phyloP scores from a whole-genome alignment of 1,284 basidiomycete genomes.

The Veloporphyrellus conicus region DNA sequence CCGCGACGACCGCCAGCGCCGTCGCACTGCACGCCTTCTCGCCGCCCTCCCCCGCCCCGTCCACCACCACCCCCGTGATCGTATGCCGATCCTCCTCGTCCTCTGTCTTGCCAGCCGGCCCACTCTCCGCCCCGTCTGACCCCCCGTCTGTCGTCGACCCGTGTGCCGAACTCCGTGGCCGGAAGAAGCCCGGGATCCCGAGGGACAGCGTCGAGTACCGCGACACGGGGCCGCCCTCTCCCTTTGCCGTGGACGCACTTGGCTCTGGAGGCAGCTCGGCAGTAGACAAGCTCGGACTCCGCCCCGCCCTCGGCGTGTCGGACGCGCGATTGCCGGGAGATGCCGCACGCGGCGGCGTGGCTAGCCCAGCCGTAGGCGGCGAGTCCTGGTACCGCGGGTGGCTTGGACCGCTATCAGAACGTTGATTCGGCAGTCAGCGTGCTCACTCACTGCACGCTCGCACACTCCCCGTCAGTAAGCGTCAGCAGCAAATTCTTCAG shows the following conservation, averaged over 20 bases:
- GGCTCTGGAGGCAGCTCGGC: constrained; percentile 32
- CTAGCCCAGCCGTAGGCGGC: constrained; percentile 23
- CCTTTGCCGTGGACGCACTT: constrained; percentile 39
- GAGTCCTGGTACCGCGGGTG: constrained; percentile 21
- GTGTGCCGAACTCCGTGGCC: constrained; percentile 57
- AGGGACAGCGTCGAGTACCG: constrained; percentile 46
- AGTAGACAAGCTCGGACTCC: constrained; percentile 30
- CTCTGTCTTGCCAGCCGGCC: constrained; percentile 19
- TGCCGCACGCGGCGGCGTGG: constrained; percentile 24
- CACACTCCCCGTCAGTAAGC: constrained; percentile 64
- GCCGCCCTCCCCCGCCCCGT: constrained; percentile 23
- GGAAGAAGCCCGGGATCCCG: constrained; percentile 60
- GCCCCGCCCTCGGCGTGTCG: constrained; percentile 32
- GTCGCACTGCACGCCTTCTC: constrained; percentile 23
- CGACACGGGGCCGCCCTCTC: constrained; percentile 27
- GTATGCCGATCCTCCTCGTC: constrained; percentile 60
- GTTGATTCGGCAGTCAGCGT: neutral
- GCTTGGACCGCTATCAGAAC: constrained; percentile 24
- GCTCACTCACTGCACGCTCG: constrained; percentile 43
- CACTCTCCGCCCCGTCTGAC: constrained; percentile 9
- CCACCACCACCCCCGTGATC: constrained; percentile 45
- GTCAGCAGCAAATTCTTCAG: constrained; percentile 91
- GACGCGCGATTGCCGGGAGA: constrained; percentile 24
- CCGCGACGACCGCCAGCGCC: constrained; percentile 17
- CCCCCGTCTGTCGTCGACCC: too few species aligned